Evolutionary conservation across 2,329 filamentous ascomycete genomes (phyloP).

Genomic region (Botryotinia globosa): DNA sequence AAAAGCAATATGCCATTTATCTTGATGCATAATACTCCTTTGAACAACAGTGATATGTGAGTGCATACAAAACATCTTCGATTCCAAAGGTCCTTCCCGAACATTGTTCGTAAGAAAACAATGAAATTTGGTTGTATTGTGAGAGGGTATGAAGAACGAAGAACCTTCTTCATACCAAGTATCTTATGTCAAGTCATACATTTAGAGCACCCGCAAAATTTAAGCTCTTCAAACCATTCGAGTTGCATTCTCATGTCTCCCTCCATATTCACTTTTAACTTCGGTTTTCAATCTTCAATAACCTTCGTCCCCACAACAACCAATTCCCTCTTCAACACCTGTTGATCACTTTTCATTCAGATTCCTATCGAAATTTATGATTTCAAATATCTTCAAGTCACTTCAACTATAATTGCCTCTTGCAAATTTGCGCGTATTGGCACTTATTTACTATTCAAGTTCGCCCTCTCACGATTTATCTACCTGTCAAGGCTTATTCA

Average conservation of each 20-base stretch:
- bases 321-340: neutral
- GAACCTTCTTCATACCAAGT: neutral
- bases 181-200: neutral
- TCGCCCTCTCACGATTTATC: neutral
- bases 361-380: neutral
- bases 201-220: neutral
- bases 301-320: neutral
- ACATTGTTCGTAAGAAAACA: neutral
- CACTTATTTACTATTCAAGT: neutral
- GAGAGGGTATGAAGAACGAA: neutral
- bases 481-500: neutral
- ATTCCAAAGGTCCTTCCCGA: neutral
- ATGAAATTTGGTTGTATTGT: neutral
- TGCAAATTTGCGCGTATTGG: neutral
- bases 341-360: neutral
- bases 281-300: neutral
- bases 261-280: constrained; percentile 1
- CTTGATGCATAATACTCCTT: neutral
- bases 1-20: neutral
- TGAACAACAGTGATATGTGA: neutral
- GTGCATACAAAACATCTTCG: neutral
- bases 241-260: neutral
- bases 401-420: neutral
- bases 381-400: neutral
- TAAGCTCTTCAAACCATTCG: neutral